Conservation (phyloP, 257 asterid genomes). For the Rubia yunnanensis region DNA sequence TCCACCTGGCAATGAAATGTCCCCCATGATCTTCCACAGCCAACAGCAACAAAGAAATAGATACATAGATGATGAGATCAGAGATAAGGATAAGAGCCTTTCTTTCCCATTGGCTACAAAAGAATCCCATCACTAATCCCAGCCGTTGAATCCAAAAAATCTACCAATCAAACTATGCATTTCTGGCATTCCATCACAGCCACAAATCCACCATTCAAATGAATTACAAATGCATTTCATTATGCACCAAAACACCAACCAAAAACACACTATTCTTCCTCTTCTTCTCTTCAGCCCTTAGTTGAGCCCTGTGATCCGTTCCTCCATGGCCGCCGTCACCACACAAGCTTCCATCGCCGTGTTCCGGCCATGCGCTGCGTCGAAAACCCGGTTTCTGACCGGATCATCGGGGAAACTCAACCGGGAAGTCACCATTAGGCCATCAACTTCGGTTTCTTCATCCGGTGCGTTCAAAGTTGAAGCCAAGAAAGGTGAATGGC, state of each 20-base stretch:
- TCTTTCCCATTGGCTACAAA: slow-evolving; percentile 47
- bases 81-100: slow-evolving; percentile 59
- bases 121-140: slow-evolving; percentile 28
- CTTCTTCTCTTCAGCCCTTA: background rate
- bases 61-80: slow-evolving; percentile 44
- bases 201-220: slow-evolving; percentile 30
- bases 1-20: slow-evolving; percentile 18
- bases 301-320: background rate
- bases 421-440: slow-evolving; percentile 38
- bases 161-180: slow-evolving; percentile 26
- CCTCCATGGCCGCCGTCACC: slow-evolving; percentile 74
- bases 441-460: slow-evolving; percentile 19
- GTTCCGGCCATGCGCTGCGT: slow-evolving; percentile 49
- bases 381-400: slow-evolving; percentile 47
- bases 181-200: slow-evolving; percentile 31
- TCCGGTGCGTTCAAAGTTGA: slow-evolving; percentile 50
- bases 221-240: slow-evolving; percentile 29
- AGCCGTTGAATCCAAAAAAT: slow-evolving; percentile 45
- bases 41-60: slow-evolving; percentile 48
- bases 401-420: slow-evolving; percentile 63
- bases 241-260: slow-evolving; percentile 7
- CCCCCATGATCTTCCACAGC: slow-evolving; percentile 31
- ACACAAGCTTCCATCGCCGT: slow-evolving; percentile 65
- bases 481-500: slow-evolving; percentile 98
- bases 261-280: slow-evolving; percentile 10